Evolutionary conservation across 108 stramenopile species (phyloP).

Genomic region (Asterionellopsis glacialis): DNA sequence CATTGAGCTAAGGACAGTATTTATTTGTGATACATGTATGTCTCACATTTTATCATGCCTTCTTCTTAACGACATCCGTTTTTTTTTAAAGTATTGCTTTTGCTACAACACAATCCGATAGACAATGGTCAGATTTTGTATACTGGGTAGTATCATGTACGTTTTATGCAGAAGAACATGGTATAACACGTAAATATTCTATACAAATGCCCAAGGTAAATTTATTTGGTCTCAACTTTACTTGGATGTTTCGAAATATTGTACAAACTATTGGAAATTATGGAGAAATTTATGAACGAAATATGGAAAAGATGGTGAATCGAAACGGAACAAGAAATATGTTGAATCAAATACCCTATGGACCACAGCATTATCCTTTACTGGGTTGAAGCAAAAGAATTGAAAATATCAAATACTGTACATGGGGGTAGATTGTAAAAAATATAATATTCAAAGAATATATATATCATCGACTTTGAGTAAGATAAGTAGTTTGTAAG

Average conservation of each 20-base stretch:
- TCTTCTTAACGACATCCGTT: too few relatives aligned
- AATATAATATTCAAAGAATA: too few relatives aligned
- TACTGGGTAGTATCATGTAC: slow-evolving; percentile 37
- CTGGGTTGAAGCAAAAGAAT: too few relatives aligned
- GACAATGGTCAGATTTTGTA: slow-evolving; percentile 39
- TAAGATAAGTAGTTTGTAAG: too few relatives aligned
- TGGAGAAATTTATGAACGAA: slow-evolving; percentile 1
- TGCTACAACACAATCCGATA: slow-evolving; percentile 39
- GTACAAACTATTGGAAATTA: slow-evolving; percentile 5
- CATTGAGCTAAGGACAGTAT: too few relatives aligned
- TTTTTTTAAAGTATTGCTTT: slow-evolving; percentile 23
- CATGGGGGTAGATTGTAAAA: too few relatives aligned
- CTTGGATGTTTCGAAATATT: neutral
- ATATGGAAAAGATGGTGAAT: slow-evolving; percentile 9
- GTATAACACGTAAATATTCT: slow-evolving; percentile 17
- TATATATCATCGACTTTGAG: too few relatives aligned
- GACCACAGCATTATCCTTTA: slow-evolving; percentile 1
- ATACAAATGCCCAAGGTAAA: neutral
- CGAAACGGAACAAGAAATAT: slow-evolving; percentile 14
- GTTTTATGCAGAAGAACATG: slow-evolving; percentile 39
- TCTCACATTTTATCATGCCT: too few relatives aligned
- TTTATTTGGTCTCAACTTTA: neutral
- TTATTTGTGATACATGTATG: too few relatives aligned
- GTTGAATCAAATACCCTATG: slow-evolving; percentile 26
- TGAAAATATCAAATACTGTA: too few relatives aligned